Conservation (phyloP, 1,139 yeast genomes). For the Zygosaccharomyces sapae region DNA sequence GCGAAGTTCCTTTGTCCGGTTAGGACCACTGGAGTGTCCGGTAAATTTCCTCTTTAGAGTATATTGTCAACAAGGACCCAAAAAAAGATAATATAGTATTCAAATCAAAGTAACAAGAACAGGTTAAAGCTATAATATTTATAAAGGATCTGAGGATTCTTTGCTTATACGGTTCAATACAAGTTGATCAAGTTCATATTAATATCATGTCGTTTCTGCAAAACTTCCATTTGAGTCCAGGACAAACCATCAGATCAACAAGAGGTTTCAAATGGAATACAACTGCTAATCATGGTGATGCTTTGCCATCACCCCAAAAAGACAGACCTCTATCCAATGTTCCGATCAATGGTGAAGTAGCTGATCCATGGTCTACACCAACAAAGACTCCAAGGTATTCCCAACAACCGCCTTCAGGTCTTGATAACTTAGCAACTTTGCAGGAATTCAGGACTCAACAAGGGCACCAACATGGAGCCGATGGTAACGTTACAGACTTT, state of each 20-base stretch:
- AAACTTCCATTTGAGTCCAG: constrained; percentile 35
- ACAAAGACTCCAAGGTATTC: constrained; percentile 8
- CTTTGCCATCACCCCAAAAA: constrained; percentile 10
- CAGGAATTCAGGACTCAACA: constrained; percentile 14
- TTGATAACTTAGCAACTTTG: constrained; percentile 7
- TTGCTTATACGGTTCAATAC: too few relatives aligned
- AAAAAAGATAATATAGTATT: constrained; percentile 3
- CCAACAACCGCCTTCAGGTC: constrained; percentile 1
- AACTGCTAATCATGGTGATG: constrained; percentile 10
- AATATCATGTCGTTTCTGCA: constrained; percentile 30
- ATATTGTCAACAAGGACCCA: constrained; percentile 4
- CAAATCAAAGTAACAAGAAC: not conserved
- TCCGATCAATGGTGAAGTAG: constrained; percentile 8
- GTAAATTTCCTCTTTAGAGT: not conserved
- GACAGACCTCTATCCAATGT: constrained; percentile 10
- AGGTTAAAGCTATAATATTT: not conserved
- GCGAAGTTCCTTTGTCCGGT: not conserved
- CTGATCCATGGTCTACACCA: constrained; percentile 15
- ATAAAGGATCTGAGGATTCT: too few relatives aligned
- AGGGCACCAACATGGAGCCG: constrained; percentile 12
- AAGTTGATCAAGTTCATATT: too few relatives aligned
- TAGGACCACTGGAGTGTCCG: not conserved
- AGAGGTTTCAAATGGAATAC: constrained; percentile 39
- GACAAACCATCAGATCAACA: constrained; percentile 38
- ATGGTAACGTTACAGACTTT: constrained; percentile 31